A percentile compares a stretch with the other conserved stretches of the same genome.
phyloP scores from a whole-genome alignment of 2,329 filamentous ascomycete species.

The Penicillium sp. region DNA sequence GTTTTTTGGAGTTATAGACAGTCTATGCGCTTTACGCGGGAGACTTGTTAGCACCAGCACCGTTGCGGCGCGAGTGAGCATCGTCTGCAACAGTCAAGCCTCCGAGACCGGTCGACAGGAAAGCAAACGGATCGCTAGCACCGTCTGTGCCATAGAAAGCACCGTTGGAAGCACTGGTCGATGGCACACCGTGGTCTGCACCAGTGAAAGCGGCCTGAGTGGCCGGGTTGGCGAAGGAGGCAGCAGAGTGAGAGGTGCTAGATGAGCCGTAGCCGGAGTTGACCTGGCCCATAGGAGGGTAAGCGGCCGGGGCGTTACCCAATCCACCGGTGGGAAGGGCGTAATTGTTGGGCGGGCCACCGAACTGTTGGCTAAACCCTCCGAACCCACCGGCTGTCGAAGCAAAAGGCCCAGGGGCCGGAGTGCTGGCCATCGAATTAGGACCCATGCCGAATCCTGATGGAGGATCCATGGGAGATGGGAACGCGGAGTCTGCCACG shows the following conservation, averaged over 20 bases:
- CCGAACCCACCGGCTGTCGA: slow-evolving; percentile 71
- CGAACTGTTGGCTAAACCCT: slow-evolving; percentile 77
- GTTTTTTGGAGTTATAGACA: slow-evolving; percentile 17
- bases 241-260: slow-evolving; percentile 78
- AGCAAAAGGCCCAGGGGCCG: slow-evolving; percentile 76
- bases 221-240: slow-evolving; percentile 88
- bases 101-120: slow-evolving; percentile 64
- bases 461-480: slow-evolving; percentile 84
- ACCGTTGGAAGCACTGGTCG: slow-evolving; percentile 75
- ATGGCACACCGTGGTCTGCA: slow-evolving; percentile 78
- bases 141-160: slow-evolving; percentile 65
- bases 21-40: slow-evolving; percentile 39
- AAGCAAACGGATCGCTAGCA: slow-evolving; percentile 66
- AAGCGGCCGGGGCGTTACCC: slow-evolving; percentile 75
- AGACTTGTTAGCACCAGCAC: slow-evolving; percentile 51
- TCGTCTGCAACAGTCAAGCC: slow-evolving; percentile 60
- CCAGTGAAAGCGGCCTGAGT: slow-evolving; percentile 94
- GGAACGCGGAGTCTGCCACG: slow-evolving; percentile 90
- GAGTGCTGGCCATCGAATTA: slow-evolving; percentile 82
- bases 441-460: slow-evolving; percentile 85
- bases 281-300: slow-evolving; percentile 69
- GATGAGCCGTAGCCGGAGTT: slow-evolving; percentile 80
- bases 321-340: slow-evolving; percentile 79
- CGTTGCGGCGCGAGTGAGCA: slow-evolving; percentile 50
- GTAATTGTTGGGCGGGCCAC: slow-evolving; percentile 80